Evolutionary conservation across 2,329 filamentous ascomycete genomes (phyloP), one percentile per base, ranked within the genome.

Genomic region (Verticillium klebahnii): DNA sequence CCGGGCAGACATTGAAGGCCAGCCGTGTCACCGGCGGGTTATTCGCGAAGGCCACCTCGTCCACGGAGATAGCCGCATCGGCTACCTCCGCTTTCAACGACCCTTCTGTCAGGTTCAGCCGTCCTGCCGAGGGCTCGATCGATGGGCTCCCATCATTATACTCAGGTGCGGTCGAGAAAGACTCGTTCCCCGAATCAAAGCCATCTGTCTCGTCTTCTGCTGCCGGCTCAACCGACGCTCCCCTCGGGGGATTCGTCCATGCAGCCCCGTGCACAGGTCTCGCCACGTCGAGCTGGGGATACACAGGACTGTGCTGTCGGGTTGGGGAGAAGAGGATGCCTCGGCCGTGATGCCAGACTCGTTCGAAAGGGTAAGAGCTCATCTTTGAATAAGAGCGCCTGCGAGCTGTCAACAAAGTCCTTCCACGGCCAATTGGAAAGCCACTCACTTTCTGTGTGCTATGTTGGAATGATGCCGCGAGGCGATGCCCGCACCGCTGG

Each of bases 1-100:
- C 73, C 34, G 77, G 70, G 1, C 76, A 72, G 55, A 86, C 81
- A 62, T 81, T 80, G 69, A 77, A 86, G 0, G 77, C 70, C 6
- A 81, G 69, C 0, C 70, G 69, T 3, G 77, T 75, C 37, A 34
- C 25, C 5, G 54, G 54, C 12, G 54, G 54, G 7, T 19, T 32
- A 9, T 31, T 50, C 45, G 19, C 14, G 12, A 32, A 32, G 25
- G 15, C 23, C 14, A 6, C 5, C 9, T 9, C 32, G 14, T 56
- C 54, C 54, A 17, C 31, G 25, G 54, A 34, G 14, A 32, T 14
- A 34, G 25, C 54, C 54, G 54, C n/a, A 25, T 9, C 25, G 54
- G 32, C n/a, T 4, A 5, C 25, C 8, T 56, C 29, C 25, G 19
- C 31, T 25, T 34, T 15, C 25, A 12, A 11, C 5, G 32, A 25